Percentiles rank a stretch among this genome's conserved stretches.
phyloP scores from a whole-genome alignment of 306 rosid genomes.

The Malus domestica region DNA sequence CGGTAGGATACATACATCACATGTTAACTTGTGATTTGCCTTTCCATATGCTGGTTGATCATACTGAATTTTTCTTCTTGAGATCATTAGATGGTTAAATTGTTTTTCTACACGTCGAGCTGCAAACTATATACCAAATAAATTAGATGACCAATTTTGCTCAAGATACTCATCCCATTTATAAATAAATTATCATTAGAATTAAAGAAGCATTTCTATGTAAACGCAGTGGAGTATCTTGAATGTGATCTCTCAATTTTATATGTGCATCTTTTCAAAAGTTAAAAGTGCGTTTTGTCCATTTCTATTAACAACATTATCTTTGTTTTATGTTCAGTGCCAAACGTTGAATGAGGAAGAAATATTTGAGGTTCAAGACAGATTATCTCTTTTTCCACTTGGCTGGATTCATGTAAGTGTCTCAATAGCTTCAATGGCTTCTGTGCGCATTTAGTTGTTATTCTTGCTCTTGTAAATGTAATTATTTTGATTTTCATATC shows the following conservation, averaged over 20 bases:
- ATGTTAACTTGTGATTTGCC: conserved; percentile 12
- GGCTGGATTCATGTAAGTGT: conserved; percentile 99
- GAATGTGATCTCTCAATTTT: background rate
- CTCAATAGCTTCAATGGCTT: conserved; percentile 6
- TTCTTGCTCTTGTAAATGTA: background rate
- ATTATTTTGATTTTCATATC: conserved; percentile 1
- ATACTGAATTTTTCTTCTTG: background rate
- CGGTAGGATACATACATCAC: conserved; percentile 50
- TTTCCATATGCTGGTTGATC: conserved; percentile 3
- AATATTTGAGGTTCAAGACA: conserved; percentile 97
- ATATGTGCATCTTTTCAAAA: background rate
- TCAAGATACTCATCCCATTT: background rate
- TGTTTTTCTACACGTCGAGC: background rate
- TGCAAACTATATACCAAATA: background rate
- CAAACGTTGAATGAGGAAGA: conserved; percentile 96
- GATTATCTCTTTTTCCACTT: conserved; percentile 79
- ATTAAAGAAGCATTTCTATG: background rate
- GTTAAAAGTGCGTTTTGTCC: background rate
- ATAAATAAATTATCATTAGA: background rate
- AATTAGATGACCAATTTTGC: background rate
- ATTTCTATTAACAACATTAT: conserved; percentile 13
- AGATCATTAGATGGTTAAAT: background rate
- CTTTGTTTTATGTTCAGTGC: conserved; percentile 51
- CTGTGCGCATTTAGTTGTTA: background rate
- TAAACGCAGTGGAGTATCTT: background rate